phyloP scores from a whole-genome alignment of 1,284 basidiomycete genomes.

The Puccinia triticina region DNA sequence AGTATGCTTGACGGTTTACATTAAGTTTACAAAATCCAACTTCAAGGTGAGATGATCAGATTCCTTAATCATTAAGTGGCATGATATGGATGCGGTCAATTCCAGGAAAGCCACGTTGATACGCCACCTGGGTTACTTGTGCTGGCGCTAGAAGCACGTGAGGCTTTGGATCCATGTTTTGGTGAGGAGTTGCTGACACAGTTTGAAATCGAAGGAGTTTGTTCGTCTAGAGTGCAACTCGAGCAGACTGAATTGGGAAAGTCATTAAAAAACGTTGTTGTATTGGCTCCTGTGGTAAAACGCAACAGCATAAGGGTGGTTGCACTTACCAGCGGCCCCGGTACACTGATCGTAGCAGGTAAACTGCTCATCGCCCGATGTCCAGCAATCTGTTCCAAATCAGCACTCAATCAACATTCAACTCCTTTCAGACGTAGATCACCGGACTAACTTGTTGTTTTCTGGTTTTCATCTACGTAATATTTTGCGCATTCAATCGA shows the following conservation, averaged over 20 bases:
- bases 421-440: not conserved
- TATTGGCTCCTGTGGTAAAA: not conserved
- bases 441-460: slow-evolving; percentile 11
- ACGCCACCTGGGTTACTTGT: not conserved
- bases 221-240: slow-evolving; percentile 2
- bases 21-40: no score
- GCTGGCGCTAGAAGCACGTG: not conserved
- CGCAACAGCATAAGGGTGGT: no score
- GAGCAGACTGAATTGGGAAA: not conserved
- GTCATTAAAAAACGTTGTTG: not conserved
- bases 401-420: not conserved
- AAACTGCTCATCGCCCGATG: slow-evolving; percentile 20
- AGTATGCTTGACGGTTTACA: no score
- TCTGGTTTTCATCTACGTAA: not conserved
- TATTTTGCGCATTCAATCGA: slow-evolving; percentile 13
- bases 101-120: slow-evolving; percentile 9
- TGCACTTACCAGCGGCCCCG: slow-evolving; percentile 20
- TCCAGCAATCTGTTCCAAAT: slow-evolving; percentile 5
- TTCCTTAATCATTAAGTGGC: not conserved
- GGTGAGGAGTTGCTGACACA: not conserved
- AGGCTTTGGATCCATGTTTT: not conserved
- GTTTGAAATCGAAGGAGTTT: slow-evolving; percentile 34
- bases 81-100: not conserved
- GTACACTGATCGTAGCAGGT: slow-evolving; percentile 14
- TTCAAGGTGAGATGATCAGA: no score